These are phyloP conservation scores for Aureobasidium subglaciale DNA, from an alignment of 2,329 filamentous ascomycete species.

Conservation along the genomic window DNA sequence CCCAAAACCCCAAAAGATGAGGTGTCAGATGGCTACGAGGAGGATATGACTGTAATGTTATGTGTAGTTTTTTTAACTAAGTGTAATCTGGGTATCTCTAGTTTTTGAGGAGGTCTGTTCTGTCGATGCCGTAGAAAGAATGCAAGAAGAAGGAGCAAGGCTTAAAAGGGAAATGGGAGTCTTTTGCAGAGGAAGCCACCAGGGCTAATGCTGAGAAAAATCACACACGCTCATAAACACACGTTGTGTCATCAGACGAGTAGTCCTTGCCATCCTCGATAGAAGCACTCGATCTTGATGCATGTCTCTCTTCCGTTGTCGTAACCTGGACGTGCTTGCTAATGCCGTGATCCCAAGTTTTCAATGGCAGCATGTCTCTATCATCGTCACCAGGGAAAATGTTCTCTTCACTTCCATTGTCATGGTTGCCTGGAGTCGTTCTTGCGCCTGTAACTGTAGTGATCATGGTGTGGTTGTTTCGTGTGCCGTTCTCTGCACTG, in stretches of 20 bases:
- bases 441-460: slow-evolving; percentile 6
- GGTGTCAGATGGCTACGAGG: no score
- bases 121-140: neutral
- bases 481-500: neutral
- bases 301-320: slow-evolving; percentile 3
- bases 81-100: neutral
- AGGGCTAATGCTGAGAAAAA: neutral
- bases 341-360: slow-evolving; percentile 12
- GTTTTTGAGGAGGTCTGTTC: neutral
- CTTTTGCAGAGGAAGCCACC: no score
- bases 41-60: neutral
- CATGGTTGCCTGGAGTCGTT: neutral
- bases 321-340: slow-evolving; percentile 15
- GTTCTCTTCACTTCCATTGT: slow-evolving; percentile 11
- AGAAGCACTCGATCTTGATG: neutral
- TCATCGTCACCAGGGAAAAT: neutral
- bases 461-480: neutral
- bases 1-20: no score
- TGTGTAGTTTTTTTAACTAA: neutral
- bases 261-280: slow-evolving; percentile 1
- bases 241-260: neutral
- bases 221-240: slow-evolving; percentile 4
- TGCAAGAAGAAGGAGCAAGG: neutral
- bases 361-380: neutral
- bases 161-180: neutral